A percentile compares a stretch with the other conserved stretches of the same genome.
phyloP scores from a whole-genome alignment of 495 filamentous ascomycete genomes.

The Filosporella fistucella region DNA sequence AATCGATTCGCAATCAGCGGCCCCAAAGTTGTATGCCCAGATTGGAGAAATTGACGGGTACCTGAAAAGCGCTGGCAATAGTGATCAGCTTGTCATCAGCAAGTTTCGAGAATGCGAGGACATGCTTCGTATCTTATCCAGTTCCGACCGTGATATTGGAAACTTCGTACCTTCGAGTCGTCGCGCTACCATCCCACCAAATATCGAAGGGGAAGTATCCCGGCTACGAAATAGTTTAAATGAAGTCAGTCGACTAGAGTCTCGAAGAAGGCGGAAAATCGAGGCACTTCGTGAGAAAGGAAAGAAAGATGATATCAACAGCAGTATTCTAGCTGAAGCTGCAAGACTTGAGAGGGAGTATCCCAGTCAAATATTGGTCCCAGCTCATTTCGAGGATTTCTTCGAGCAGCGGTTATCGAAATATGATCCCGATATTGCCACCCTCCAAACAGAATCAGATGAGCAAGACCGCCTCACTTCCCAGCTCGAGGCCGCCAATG shows the following conservation, averaged over 20 bases:
- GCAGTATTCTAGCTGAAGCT: slow-evolving; percentile 74
- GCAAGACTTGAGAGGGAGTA: slow-evolving; percentile 80
- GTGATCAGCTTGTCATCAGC: slow-evolving; percentile 72
- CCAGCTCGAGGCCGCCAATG: slow-evolving; percentile 69
- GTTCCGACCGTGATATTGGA: slow-evolving; percentile 73
- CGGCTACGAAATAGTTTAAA: slow-evolving; percentile 72
- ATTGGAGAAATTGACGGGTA: slow-evolving; percentile 80
- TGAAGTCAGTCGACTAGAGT: slow-evolving; percentile 78
- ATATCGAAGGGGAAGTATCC: slow-evolving; percentile 72
- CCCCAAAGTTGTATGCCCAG: slow-evolving; percentile 69
- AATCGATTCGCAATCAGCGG: slow-evolving; percentile 61
- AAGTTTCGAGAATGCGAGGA: slow-evolving; percentile 75
- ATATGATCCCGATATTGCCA: slow-evolving; percentile 74
- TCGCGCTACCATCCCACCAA: slow-evolving; percentile 68
- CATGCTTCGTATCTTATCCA: slow-evolving; percentile 67
- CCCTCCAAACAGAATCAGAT: slow-evolving; percentile 62
- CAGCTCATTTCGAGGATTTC: slow-evolving; percentile 85
- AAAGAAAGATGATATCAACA: slow-evolving; percentile 85
- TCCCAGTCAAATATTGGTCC: slow-evolving; percentile 72
- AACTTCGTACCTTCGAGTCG: slow-evolving; percentile 86
- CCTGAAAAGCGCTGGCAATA: slow-evolving; percentile 77
- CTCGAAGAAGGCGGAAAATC: slow-evolving; percentile 66
- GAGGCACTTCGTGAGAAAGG: slow-evolving; percentile 72
- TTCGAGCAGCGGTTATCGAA: slow-evolving; percentile 74
- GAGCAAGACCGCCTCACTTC: slow-evolving; percentile 71